Base-by-base conservation (phyloP, 1,284 basidiomycete genomes). In the Cutaneotrichosporon curvatum region DNA sequence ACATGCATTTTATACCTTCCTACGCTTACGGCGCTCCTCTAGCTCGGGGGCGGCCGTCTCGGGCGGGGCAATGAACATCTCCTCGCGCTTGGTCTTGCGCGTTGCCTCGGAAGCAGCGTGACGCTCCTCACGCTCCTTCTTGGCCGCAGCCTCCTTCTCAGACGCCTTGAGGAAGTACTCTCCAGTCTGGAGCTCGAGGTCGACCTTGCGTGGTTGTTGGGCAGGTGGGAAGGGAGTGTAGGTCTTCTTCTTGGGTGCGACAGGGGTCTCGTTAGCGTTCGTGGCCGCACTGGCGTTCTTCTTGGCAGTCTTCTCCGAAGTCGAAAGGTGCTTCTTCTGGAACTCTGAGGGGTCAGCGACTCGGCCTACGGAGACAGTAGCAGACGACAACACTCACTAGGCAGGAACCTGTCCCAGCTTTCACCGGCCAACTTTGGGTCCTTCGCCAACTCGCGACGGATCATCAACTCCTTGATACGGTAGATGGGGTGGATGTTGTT, bases 381-480 rank as follows among this genome's bases (percentile, higher is more conserved):
- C 5, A 4, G 5, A 18, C 34, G n/a, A 15, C 19, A 3, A 15
- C 9, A 66, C 68, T 57, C 41, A 73, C 70, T 84, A 15, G 95
- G 95, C 11, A 99, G 76, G 77, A 98, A 99, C 6, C 95, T 81
- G 56, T 97, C 94, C 95, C 95, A 99, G 22, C 84, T 87, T 67
- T 98, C 92, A 18, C 77, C 82, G 0, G 86, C 90, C 8, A 99
- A 79, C 65, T 96, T 94, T 4, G 95, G 94, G 64, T 99, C 95
- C 74, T 97, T 97, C 14, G 94, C 91, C 6, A 99, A 79, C 73
- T 99, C 95, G 40, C 94, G 84, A 51, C 90, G 85, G 63, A 99
- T 94, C 95, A 99, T 99, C 39, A 99, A 79, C 73, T 98, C 95
- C 87, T 99, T 99, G 74, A 99, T 99, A 58, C 92, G 84, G 70